phyloP scores from a whole-genome alignment of 495 filamentous ascomycete species.

The Penicillium parvum region DNA sequence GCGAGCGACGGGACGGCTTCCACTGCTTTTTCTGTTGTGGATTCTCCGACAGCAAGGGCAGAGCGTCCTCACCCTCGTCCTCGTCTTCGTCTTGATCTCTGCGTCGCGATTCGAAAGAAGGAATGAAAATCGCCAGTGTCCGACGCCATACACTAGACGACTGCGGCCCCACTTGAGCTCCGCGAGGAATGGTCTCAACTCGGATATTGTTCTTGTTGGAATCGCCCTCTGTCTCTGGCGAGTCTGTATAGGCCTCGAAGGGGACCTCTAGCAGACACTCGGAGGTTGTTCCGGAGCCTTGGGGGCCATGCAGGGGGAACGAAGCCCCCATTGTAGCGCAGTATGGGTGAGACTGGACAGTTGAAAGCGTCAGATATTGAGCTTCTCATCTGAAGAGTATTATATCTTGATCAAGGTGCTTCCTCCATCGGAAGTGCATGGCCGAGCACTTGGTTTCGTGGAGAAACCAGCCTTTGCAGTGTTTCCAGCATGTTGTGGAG shows the following conservation, averaged over 20 bases:
- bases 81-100: too few species aligned
- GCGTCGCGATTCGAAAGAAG: conserved; percentile 13
- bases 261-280: conserved; percentile 12
- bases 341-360: not conserved
- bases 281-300: conserved; percentile 1
- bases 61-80: conserved; percentile 11
- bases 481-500: conserved; percentile 22
- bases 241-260: conserved; percentile 22
- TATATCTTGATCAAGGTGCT: not conserved
- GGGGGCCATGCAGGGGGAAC: conserved; percentile 1
- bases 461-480: not conserved
- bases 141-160: conserved; percentile 18
- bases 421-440: not conserved
- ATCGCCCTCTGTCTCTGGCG: conserved; percentile 4
- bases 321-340: conserved; percentile 5
- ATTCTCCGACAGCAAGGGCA: conserved; percentile 21
- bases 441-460: not conserved
- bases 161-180: conserved; percentile 15
- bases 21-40: not conserved
- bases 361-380: too few species aligned
- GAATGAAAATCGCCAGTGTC: conserved; percentile 10
- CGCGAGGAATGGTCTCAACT: conserved; percentile 5
- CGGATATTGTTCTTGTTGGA: conserved; percentile 4
- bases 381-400: not conserved
- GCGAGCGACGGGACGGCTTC: conserved; percentile 8